phyloP scores from a whole-genome alignment of 2,329 filamentous ascomycete species.

The Iodosphaeria phyllophila region DNA sequence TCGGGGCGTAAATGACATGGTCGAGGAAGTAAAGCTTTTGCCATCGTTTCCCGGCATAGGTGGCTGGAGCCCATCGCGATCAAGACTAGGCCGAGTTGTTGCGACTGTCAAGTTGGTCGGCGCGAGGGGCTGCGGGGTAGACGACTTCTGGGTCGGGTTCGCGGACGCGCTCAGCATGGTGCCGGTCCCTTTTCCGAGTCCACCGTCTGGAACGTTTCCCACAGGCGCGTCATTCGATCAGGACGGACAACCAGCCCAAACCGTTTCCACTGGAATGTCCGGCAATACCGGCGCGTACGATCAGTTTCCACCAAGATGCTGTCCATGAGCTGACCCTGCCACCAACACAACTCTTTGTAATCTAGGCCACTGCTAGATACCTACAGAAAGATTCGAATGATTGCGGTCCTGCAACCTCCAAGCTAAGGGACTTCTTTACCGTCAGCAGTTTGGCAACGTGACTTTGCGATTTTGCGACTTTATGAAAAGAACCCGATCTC shows the following conservation, averaged over 20 bases:
- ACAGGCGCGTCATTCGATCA: slow-evolving; percentile 5
- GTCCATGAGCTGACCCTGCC: too few relatives aligned
- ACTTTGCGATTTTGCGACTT: too few relatives aligned
- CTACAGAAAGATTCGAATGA: too few relatives aligned
- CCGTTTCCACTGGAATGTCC: too few relatives aligned
- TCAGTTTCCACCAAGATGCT: too few relatives aligned
- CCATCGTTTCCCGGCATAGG: slow-evolving; percentile 21
- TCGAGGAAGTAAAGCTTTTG: slow-evolving; percentile 31
- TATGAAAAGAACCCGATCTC: too few relatives aligned
- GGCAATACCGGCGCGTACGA: too few relatives aligned
- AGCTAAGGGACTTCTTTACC: too few relatives aligned
- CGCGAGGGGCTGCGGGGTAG: slow-evolving; percentile 21
- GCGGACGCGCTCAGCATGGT: slow-evolving; percentile 34
- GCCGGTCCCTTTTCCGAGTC: slow-evolving; percentile 13
- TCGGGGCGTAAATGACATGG: slow-evolving; percentile 45
- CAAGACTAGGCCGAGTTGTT: slow-evolving; percentile 27
- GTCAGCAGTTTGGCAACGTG: too few relatives aligned
- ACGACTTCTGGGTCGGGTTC: slow-evolving; percentile 33
- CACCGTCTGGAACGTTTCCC: slow-evolving; percentile 10
- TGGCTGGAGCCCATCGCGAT: slow-evolving; percentile 37
- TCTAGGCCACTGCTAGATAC: too few relatives aligned
- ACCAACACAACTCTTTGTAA: too few relatives aligned
- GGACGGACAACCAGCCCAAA: slow-evolving; percentile 3
- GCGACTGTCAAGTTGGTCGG: slow-evolving; percentile 18
- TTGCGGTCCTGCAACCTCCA: too few relatives aligned